Evolutionary conservation across 768 basidiomycete species (phyloP), one percentile per base, ranked within the genome.

Genomic region (Mycena galopus): DNA sequence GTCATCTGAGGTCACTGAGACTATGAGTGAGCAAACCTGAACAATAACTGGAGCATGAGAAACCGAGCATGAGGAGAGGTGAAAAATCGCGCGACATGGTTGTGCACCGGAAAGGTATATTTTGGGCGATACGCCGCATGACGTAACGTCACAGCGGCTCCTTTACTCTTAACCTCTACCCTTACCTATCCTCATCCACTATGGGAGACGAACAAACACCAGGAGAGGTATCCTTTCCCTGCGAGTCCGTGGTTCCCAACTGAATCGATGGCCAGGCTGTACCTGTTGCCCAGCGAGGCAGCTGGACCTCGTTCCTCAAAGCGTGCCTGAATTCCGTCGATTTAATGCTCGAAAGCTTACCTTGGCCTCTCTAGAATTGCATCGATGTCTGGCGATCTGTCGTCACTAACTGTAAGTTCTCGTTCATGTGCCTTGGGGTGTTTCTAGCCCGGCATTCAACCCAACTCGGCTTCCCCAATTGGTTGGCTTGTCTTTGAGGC

Each of bases 231-330:
- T 25, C 21, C 11, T 21, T 39, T 19, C 6, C 21, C n/a, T 19
- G 16, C 16, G 39, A 16, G 16, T 32, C 29, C 4, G 44, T 25
- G 1, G 14, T 5, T 32, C 23, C 3, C 11, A 17, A 11, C 39
- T 63, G 39, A 69, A 3, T 17, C 16, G 16, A 47, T 37, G 16
- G 30, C 30, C 17, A 88, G 86, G 94, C 92, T 73, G 94, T 97
- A 60, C 96, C 96, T 47, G 88, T 88, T 72, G 87, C 93, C 58
- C 96, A 97, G 82, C 91, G 95, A 77, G 85, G 92, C 78, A 94
- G 92, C 82, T 98, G 96, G 96, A 88, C 93, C 0, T 91, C 92
- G 3, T 97, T 98, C 83, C 86, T 98, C 79, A 98, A 97, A 88
- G 91, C 93, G 95, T 96, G 77, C 63, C 92, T 87, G 25, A 47